Evolutionary conservation across 257 asterid genomes (phyloP), one percentile per base, ranked within the genome.

Genomic region (Solanum habrochaites): DNA sequence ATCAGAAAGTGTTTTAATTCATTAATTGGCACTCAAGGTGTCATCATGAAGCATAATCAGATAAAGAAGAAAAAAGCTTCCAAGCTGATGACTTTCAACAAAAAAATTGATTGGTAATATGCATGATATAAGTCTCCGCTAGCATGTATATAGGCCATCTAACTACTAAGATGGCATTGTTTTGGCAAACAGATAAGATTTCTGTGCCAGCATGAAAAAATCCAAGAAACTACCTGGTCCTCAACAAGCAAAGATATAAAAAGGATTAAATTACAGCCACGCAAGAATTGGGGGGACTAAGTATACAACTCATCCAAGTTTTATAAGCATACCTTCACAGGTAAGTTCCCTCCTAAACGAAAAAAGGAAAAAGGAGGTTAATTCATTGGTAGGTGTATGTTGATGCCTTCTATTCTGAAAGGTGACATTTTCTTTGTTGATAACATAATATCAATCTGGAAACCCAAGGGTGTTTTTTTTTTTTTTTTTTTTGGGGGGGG

Each of bases 1-100:
- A 87, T 91, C 85, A 90, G 88, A 71, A 89, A 64, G 73, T 67
- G 69, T 77, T 80, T 83, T 39, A 82, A n/a, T n/a, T n/a, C n/a
- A n/a, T n/a, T n/a, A n/a, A 37, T 23, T 85, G 70, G 58, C 69
- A 85, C 37, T 47, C 52, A 45, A 87, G 49, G 40, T 45, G 43
- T 32, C 37, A 40, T 20, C 83, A 49, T 21, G 29, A 72, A 62
- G 83, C 72, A 72, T 70, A 72, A 73, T 60, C 6, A 5, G 39
- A 23, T 5, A 60, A 20, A 20, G 71, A 70, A 20, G 39, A 56
- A 23, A 35, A 52, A 23, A 73, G 7, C 43, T 29, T 49, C 29
- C 70, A 81, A 62, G 87, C 42, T 32, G 27, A 72, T 71, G 56
- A 72, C 67, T 72, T 85, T 23, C 58, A 64, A 71, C 42, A 85